phyloP scores from a whole-genome alignment of 2,329 filamentous ascomycete species.

The Colletotrichum ledebouriae region DNA sequence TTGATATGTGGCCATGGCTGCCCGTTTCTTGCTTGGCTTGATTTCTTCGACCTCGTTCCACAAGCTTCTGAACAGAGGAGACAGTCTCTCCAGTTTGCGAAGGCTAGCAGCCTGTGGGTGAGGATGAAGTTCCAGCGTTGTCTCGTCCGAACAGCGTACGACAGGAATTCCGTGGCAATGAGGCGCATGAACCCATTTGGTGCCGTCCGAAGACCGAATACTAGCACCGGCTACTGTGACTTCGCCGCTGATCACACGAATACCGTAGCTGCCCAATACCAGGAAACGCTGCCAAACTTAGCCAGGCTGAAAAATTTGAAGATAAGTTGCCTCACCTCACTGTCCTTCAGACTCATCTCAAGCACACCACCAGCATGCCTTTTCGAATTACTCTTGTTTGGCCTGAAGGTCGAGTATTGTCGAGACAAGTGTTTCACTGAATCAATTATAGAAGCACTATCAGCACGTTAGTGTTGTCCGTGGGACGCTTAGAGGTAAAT shows the following conservation, averaged over 20 bases:
- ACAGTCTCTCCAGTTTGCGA: constrained; percentile 69
- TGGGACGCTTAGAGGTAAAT: background rate
- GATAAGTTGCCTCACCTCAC: constrained; percentile 57
- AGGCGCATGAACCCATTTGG: constrained; percentile 74
- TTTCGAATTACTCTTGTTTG: constrained; percentile 59
- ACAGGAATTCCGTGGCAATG: constrained; percentile 78
- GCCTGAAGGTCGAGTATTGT: constrained; percentile 62
- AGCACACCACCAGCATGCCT: constrained; percentile 55
- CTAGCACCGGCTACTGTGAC: constrained; percentile 76
- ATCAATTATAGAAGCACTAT: background rate
- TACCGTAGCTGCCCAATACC: constrained; percentile 76
- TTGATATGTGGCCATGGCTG: constrained; percentile 57
- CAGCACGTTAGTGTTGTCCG: background rate
- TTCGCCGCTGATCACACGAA: constrained; percentile 72
- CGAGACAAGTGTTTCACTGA: constrained; percentile 11
- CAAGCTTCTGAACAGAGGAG: constrained; percentile 75
- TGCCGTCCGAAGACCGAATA: constrained; percentile 61
- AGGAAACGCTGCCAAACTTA: constrained; percentile 66
- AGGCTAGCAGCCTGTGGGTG: constrained; percentile 64
- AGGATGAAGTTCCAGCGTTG: constrained; percentile 68
- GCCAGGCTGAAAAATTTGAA: background rate
- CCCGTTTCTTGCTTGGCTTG: constrained; percentile 44
- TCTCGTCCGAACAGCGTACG: constrained; percentile 66
- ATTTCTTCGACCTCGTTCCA: constrained; percentile 67
- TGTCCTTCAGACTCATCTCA: constrained; percentile 60